Percentiles rank a stretch among this genome's conserved stretches.
phyloP scores from a whole-genome alignment of 2,329 filamentous ascomycete genomes.

The Chlorencoelia australis region DNA sequence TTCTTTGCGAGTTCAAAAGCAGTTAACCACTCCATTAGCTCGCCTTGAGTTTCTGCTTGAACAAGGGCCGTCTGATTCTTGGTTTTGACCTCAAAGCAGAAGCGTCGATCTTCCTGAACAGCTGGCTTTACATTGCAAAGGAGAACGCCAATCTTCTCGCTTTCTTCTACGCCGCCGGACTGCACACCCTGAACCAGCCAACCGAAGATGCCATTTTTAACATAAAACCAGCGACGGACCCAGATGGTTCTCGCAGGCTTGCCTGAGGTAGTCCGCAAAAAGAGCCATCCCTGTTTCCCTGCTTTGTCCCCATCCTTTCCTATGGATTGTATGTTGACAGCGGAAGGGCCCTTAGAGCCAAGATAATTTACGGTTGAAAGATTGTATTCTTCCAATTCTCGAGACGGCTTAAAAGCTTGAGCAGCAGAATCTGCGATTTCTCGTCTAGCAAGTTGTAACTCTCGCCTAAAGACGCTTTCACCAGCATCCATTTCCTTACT shows the following conservation, averaged over 20 bases:
- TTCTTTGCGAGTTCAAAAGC: conserved; percentile 92
- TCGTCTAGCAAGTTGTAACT: conserved; percentile 68
- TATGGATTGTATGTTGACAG: conserved; percentile 33
- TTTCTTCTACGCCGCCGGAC: conserved; percentile 80
- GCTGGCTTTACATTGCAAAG: conserved; percentile 89
- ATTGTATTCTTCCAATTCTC: conserved; percentile 89
- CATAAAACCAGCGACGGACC: conserved; percentile 90
- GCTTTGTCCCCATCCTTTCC: conserved; percentile 40
- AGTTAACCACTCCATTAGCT: conserved; percentile 90
- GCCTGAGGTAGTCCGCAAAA: conserved; percentile 68
- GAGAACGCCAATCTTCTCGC: conserved; percentile 89
- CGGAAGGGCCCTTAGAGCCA: conserved; percentile 57
- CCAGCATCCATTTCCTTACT: conserved; percentile 85
- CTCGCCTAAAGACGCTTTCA: conserved; percentile 73
- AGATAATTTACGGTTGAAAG: conserved; percentile 83
- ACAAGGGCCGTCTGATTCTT: conserved; percentile 84
- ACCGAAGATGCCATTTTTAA: conserved; percentile 91
- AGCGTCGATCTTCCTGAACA: conserved; percentile 83
- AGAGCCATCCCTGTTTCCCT: conserved; percentile 95
- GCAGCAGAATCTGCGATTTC: conserved; percentile 75
- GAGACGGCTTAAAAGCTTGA: conserved; percentile 62
- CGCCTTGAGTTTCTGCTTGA: conserved; percentile 83
- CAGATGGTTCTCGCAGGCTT: conserved; percentile 87
- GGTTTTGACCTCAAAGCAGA: conserved; percentile 98
- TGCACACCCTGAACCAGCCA: conserved; percentile 78